phyloP scores from a whole-genome alignment of 129 eudicot species.

The Escallonia herrerae region DNA sequence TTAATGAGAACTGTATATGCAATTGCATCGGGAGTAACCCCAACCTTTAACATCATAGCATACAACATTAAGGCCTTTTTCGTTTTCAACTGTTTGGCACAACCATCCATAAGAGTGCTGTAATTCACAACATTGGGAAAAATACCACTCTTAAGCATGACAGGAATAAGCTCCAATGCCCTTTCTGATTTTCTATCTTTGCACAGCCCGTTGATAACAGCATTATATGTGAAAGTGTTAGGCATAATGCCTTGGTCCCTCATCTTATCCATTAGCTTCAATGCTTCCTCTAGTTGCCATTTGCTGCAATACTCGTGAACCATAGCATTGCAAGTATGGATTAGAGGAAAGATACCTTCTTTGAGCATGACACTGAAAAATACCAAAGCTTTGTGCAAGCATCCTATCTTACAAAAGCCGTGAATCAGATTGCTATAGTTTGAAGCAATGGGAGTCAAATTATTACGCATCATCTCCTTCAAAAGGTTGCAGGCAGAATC shows the following conservation, averaged over 20 bases:
- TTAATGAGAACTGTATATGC: slow-evolving; percentile 28
- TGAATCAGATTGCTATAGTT: slow-evolving; percentile 21
- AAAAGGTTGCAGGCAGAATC: slow-evolving; percentile 21
- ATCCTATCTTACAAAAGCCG: slow-evolving; percentile 26
- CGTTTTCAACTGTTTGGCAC: slow-evolving; percentile 18
- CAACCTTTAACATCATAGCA: slow-evolving; percentile 25
- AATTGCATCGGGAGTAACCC: slow-evolving; percentile 23
- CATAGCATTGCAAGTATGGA: slow-evolving; percentile 19
- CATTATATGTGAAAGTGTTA: slow-evolving; percentile 24
- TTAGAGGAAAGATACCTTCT: slow-evolving; percentile 12
- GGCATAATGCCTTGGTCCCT: slow-evolving; percentile 19
- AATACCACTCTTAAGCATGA: slow-evolving; percentile 28
- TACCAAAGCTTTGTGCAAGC: slow-evolving; percentile 21
- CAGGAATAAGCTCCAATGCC: slow-evolving; percentile 32
- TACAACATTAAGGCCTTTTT: slow-evolving; percentile 25
- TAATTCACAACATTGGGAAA: slow-evolving; percentile 32
- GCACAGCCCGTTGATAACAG: slow-evolving; percentile 30
- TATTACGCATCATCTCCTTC: slow-evolving; percentile 26
- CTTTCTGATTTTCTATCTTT: slow-evolving; percentile 21
- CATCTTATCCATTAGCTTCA: slow-evolving; percentile 29
- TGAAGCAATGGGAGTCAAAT: slow-evolving; percentile 20
- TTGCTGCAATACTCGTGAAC: slow-evolving; percentile 20
- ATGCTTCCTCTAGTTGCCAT: slow-evolving; percentile 28
- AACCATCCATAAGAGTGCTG: slow-evolving; percentile 31
- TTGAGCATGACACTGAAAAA: slow-evolving; percentile 13